Evolutionary conservation across 2,329 filamentous ascomycete genomes (phyloP).

Genomic region (Onygena corvina): DNA sequence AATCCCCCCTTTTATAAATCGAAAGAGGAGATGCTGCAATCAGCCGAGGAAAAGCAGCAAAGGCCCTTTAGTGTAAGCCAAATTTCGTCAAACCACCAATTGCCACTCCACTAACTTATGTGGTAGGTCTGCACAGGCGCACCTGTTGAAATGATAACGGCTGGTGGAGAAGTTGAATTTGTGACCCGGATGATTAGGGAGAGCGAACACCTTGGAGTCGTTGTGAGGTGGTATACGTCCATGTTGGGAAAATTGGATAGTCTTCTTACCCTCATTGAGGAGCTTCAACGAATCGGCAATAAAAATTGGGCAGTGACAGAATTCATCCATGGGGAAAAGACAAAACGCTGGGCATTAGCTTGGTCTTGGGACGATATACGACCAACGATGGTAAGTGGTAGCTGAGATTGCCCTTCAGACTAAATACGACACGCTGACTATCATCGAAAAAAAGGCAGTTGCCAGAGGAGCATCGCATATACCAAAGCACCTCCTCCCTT

Average conservation of each 20-base stretch:
- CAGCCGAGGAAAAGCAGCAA: conserved; percentile 52
- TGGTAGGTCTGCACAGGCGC: conserved; percentile 56
- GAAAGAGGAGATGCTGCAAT: conserved; percentile 52
- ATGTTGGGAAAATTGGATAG: conserved; percentile 80
- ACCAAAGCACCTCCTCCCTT: conserved; percentile 42
- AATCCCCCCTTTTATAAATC: conserved; percentile 94
- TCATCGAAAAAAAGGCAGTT: conserved; percentile 17
- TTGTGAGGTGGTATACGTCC: conserved; percentile 75
- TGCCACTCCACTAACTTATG: conserved; percentile 7
- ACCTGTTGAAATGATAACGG: conserved; percentile 71
- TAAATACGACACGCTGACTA: conserved; percentile 16
- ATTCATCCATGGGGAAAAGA: conserved; percentile 65
- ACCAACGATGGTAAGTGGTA: conserved; percentile 42
- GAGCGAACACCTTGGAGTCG: conserved; percentile 46
- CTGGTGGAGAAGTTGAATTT: conserved; percentile 67
- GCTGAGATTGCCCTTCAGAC: conserved; percentile 17
- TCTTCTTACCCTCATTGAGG: conserved; percentile 48
- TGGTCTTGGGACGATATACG: conserved; percentile 69
- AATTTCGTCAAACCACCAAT: background rate
- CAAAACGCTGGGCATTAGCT: conserved; percentile 71
- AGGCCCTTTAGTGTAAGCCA: conserved; percentile 52
- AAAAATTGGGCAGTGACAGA: conserved; percentile 72
- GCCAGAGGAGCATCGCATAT: conserved; percentile 34
- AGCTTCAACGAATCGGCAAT: conserved; percentile 46
- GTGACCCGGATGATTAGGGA: conserved; percentile 59